These are phyloP conservation scores for Suillus brevipes DNA, from an alignment of 768 basidiomycete genomes.

Conservation along the genomic window DNA sequence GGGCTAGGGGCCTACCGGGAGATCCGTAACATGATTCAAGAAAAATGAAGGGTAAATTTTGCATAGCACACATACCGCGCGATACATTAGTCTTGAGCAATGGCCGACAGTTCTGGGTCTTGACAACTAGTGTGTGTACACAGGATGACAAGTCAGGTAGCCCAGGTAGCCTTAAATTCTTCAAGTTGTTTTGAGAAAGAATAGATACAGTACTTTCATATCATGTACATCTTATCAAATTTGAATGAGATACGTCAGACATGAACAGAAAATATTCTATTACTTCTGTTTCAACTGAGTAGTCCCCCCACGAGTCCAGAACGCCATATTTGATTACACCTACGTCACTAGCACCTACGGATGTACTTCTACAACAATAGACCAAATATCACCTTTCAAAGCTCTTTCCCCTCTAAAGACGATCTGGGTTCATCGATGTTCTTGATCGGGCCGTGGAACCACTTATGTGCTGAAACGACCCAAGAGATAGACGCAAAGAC, in stretches of 20 bases:
- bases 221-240: background rate
- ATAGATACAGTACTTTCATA: no score
- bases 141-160: background rate
- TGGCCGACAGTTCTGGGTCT: background rate
- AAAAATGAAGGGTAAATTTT: background rate
- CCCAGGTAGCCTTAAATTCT: background rate
- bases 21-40: background rate
- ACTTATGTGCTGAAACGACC: constrained; percentile 65
- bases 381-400: background rate
- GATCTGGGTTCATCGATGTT: constrained; percentile 38
- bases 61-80: background rate
- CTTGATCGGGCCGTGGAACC: constrained; percentile 68
- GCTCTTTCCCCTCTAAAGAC: constrained; percentile 16
- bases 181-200: no score
- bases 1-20: background rate
- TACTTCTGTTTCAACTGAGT: background rate
- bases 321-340: background rate
- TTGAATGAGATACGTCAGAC: background rate
- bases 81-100: background rate
- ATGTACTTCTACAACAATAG: background rate
- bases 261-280: background rate
- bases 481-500: constrained; percentile 64
- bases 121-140: background rate
- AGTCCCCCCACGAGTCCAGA: no score
- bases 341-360: background rate